Conservation (phyloP, 2,329 filamentous ascomycete species). For the Arthrobotrys entomopaga region DNA sequence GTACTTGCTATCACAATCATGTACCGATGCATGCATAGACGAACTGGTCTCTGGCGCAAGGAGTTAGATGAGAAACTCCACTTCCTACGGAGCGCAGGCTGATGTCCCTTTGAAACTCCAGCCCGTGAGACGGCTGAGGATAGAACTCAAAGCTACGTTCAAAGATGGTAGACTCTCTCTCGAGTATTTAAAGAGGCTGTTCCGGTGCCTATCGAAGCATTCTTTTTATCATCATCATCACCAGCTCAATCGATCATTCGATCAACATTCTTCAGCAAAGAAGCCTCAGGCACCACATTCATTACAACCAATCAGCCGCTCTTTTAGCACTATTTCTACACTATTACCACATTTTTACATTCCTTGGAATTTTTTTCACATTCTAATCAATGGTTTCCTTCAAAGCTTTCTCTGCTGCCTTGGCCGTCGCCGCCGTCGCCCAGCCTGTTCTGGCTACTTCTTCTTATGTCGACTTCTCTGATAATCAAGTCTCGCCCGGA, state of each 20-base stretch:
- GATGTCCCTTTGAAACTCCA: not conserved
- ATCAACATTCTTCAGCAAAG: conserved; percentile 53
- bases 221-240: conserved; percentile 39
- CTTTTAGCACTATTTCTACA: conserved; percentile 23
- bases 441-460: conserved; percentile 28
- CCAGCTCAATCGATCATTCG: conserved; percentile 55
- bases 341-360: conserved; percentile 17
- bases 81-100: conserved; percentile 8
- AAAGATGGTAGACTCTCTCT: conserved; percentile 22
- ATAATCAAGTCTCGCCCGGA: conserved; percentile 40
- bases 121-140: conserved; percentile 1
- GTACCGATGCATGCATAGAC: not conserved
- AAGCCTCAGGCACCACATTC: conserved; percentile 54
- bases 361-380: conserved; percentile 30
- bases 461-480: conserved; percentile 39
- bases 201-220: conserved; percentile 26
- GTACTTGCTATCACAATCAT: not conserved
- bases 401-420: conserved; percentile 40
- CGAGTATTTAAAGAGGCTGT: conserved; percentile 49
- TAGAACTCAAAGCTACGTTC: not conserved
- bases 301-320: conserved; percentile 39
- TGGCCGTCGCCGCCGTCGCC: conserved; percentile 36
- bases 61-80: conserved; percentile 28
- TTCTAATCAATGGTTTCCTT: conserved; percentile 55
- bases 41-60: conserved; percentile 27